These are phyloP conservation scores for Gentiana straminea DNA, from an alignment of 257 asterid species.

Conservation along the genomic window DNA sequence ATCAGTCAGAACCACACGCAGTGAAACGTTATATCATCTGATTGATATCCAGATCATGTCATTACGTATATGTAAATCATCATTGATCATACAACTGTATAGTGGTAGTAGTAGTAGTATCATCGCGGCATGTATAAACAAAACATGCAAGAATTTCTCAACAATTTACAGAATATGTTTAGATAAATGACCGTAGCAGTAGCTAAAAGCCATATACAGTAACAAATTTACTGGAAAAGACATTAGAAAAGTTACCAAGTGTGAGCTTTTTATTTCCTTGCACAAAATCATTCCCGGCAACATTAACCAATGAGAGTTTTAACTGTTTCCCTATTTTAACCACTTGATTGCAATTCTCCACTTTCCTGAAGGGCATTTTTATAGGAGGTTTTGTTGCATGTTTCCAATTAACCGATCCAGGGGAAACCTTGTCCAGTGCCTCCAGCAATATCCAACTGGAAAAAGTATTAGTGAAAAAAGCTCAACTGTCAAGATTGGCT, in stretches of 20 bases:
- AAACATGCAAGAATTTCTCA: no score
- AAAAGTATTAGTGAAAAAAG: background rate
- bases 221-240: background rate
- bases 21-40: no score
- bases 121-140: no score
- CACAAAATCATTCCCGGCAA: constrained; percentile 92
- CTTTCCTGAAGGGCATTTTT: constrained; percentile 90
- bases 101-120: no score
- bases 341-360: constrained; percentile 95
- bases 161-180: no score
- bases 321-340: constrained; percentile 70
- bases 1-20: no score
- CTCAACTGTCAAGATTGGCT: background rate
- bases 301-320: constrained; percentile 86
- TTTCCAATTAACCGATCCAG: constrained; percentile 87
- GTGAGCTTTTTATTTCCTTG: constrained; percentile 96
- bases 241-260: constrained; percentile 53
- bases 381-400: constrained; percentile 94
- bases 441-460: constrained; percentile 86
- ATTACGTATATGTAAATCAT: no score
- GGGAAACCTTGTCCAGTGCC: constrained; percentile 71
- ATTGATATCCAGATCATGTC: no score
- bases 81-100: no score
- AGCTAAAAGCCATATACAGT: no score
- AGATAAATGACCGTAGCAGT: no score